Percentiles rank a stretch among this genome's conserved stretches.
Conservation (phyloP, 805 yeast species). For the Grigorovia humatica region DNA sequence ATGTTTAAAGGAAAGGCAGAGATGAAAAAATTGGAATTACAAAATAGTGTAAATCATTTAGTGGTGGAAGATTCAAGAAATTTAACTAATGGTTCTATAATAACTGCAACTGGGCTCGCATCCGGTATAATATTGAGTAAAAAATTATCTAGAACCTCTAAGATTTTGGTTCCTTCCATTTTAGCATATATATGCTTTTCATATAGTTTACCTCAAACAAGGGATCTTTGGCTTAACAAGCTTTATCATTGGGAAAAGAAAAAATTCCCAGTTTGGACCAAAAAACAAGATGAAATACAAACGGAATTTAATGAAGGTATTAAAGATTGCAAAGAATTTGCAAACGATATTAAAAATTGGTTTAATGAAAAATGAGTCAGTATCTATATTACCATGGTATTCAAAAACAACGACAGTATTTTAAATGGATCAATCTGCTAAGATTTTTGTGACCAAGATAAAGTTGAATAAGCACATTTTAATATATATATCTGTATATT, state of each 20-base stretch:
- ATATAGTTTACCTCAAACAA: constrained; percentile 50
- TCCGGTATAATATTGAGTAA: constrained; percentile 53
- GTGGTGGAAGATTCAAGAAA: not conserved
- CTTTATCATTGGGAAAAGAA: constrained; percentile 41
- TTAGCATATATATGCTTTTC: constrained; percentile 45
- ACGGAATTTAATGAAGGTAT: constrained; percentile 6
- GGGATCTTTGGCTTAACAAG: constrained; percentile 36
- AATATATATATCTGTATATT: too few species aligned
- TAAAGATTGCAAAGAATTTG: constrained; percentile 4
- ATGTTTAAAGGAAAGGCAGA: constrained; percentile 36
- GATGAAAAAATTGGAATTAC: constrained; percentile 8
- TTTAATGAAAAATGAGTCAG: not conserved
- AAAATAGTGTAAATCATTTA: not conserved
- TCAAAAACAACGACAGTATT: too few species aligned
- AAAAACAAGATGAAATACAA: constrained; percentile 16
- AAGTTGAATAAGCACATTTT: too few species aligned
- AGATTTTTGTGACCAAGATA: too few species aligned
- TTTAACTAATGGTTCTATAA: constrained; percentile 33
- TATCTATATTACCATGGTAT: not conserved
- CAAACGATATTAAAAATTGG: not conserved
- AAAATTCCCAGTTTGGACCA: constrained; percentile 17
- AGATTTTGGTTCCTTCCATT: constrained; percentile 39
- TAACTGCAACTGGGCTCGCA: constrained; percentile 44
- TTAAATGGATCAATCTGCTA: not conserved
- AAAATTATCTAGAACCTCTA: constrained; percentile 38